These are phyloP conservation scores for Aspergillus sp. DNA, from an alignment of 2,329 filamentous ascomycete species.

Conservation along the genomic window DNA sequence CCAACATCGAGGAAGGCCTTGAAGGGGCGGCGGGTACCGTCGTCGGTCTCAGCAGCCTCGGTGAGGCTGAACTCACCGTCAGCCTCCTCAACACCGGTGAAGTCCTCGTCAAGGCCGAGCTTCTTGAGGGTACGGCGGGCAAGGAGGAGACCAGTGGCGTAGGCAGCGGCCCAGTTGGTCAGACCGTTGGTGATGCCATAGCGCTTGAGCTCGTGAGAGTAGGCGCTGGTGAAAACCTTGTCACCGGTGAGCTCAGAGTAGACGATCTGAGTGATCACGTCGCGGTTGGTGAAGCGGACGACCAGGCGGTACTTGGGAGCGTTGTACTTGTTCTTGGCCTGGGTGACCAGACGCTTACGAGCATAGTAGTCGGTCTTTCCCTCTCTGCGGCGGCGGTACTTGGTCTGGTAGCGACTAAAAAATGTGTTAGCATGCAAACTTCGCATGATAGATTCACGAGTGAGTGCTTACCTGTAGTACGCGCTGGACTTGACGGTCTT, in stretches of 20 bases:
- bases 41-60: conserved; percentile 86
- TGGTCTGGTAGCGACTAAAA: conserved; percentile 93
- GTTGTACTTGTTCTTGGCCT: conserved; percentile 99
- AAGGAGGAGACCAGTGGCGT: conserved; percentile 93
- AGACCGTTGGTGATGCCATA: conserved; percentile 98
- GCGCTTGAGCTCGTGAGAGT: conserved; percentile 95
- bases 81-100: conserved; percentile 93
- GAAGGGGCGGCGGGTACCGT: conserved; percentile 91
- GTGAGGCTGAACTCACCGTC: conserved; percentile 95
- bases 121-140: conserved; percentile 96
- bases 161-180: conserved; percentile 99
- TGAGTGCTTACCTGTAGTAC: conserved; percentile 85
- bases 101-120: conserved; percentile 90
- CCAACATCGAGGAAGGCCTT: conserved; percentile 99
- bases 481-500: conserved; percentile 97
- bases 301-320: conserved; percentile 99
- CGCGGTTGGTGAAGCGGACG: conserved; percentile 98
- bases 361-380: conserved; percentile 99
- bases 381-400: conserved; percentile 94
- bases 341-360: conserved; percentile 98
- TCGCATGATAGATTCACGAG: background rate
- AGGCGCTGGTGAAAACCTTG: conserved; percentile 91
- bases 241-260: conserved; percentile 94
- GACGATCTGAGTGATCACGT: conserved; percentile 98
- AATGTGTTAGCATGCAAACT: conserved; percentile 16